These are phyloP conservation scores for Colletotrichum destructivum DNA, from an alignment of 2,329 filamentous ascomycete species.

Conservation along the genomic window DNA sequence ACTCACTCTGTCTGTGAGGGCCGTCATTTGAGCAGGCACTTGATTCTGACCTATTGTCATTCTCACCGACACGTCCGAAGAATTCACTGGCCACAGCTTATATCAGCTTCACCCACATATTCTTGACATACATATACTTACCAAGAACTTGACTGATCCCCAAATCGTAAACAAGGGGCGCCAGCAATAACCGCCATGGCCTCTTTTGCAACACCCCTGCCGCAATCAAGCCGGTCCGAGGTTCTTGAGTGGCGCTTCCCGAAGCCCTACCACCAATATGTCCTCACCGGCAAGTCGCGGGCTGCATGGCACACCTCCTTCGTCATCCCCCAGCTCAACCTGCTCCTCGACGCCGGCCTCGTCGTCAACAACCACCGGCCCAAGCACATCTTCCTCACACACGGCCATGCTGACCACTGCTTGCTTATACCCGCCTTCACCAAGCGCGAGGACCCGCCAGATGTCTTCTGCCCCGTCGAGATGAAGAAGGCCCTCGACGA, in stretches of 20 bases:
- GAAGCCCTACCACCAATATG: slow-evolving; percentile 57
- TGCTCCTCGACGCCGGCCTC: slow-evolving; percentile 65
- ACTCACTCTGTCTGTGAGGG: not conserved
- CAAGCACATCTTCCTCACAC: slow-evolving; percentile 65
- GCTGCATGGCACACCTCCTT: slow-evolving; percentile 69
- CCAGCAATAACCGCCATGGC: slow-evolving; percentile 16
- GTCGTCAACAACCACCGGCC: slow-evolving; percentile 62
- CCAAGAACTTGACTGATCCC: not conserved
- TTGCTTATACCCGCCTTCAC: slow-evolving; percentile 60
- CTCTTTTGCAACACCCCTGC: slow-evolving; percentile 60
- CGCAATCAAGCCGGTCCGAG: slow-evolving; percentile 60
- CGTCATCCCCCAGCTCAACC: slow-evolving; percentile 64
- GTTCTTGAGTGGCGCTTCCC: slow-evolving; percentile 63
- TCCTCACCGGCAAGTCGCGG: slow-evolving; percentile 63
- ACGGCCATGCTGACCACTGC: slow-evolving; percentile 65
- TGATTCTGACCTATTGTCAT: not conserved
- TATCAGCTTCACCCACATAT: too few species aligned
- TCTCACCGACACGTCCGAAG: not conserved
- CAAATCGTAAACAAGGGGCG: not conserved
- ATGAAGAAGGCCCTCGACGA: slow-evolving; percentile 57
- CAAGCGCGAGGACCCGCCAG: slow-evolving; percentile 60
- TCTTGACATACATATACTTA: too few species aligned
- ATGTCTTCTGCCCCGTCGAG: slow-evolving; percentile 61
- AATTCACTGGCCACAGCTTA: not conserved
- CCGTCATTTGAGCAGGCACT: not conserved